A percentile compares a stretch with the other conserved stretches of the same genome.
Conservation (phyloP, 441 rosid species). For the Populus hybrid region DNA sequence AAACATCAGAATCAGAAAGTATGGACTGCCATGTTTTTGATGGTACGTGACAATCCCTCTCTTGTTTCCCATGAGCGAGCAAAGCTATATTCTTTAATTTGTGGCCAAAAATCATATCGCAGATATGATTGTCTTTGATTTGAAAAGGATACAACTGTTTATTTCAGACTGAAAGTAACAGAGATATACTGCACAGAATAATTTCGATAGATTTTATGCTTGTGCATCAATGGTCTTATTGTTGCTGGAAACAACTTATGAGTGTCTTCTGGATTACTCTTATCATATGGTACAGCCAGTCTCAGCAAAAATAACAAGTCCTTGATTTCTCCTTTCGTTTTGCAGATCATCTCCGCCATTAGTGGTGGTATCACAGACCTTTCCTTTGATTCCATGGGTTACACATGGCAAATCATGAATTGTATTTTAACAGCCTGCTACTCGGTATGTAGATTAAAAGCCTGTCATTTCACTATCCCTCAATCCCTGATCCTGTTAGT, state of each 20-base stretch:
- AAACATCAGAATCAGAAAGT: slow-evolving; percentile 88
- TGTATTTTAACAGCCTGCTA: slow-evolving; percentile 87
- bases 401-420: slow-evolving; percentile 74
- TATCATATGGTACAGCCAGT: neutral
- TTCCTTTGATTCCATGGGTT: slow-evolving; percentile 72
- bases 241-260: neutral
- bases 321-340: neutral
- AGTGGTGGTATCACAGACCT: slow-evolving; percentile 84
- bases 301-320: neutral
- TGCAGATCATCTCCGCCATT: slow-evolving; percentile 83
- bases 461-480: neutral
- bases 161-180: neutral
- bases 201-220: neutral
- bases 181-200: too few relatives aligned
- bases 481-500: neutral
- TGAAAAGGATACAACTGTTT: neutral
- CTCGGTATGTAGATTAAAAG: slow-evolving; percentile 48
- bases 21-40: slow-evolving; percentile 89
- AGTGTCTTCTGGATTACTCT: neutral
- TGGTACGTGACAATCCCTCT: slow-evolving; percentile 44
- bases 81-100: neutral
- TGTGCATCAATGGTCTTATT: neutral
- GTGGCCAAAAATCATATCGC: neutral
- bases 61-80: neutral
- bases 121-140: neutral